Evolutionary conservation across 805 yeast species (phyloP), one percentile per base, ranked within the genome.

Genomic region (Candida hispaniensis): DNA sequence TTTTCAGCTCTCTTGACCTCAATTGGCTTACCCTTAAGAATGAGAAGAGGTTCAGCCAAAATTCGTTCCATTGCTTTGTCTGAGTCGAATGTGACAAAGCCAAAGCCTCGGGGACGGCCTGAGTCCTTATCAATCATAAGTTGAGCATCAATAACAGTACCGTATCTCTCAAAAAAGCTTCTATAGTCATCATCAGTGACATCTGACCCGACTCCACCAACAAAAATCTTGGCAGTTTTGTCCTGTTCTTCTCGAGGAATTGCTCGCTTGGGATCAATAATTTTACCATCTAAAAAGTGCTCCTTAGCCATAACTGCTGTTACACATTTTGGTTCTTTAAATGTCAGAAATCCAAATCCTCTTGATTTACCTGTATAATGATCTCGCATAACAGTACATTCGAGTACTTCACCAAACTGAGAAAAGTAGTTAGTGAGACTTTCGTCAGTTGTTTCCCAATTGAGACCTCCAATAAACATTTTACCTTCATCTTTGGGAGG

Each of bases 181-280:
- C 77, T 78, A 58, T 88, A 91, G 45, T 86, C 96, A 45, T 71
- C 71, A 48, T 93, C 95, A 44, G 85, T 83, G 34, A 86, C 94
- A 52, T 82, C 88, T 13, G 93, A 81, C 36, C 93, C 86, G 42
- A 88, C 79, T 47, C 98, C 98, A 46, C 98, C 98, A 24, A 88
- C 96, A 52, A 88, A 88, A 46, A 88, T 86, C 62, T 88, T 88
- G 47, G 96, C 94, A 11, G 94, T 83, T 55, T 80, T 81, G 54
- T 86, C 95, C 59, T 88, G 98, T 57, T 88, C 96, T 54, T 88
- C 96, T 56, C 82, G 79, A 20, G 97, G 96, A 50, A 88, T 88
- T 15, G 98, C 96, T 50, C 97, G 72, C 57, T 88, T 88, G 23
- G 98, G 97, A 55, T 88, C 98, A 54, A 88, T 91, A 41, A 88